Conservation (phyloP, 495 filamentous ascomycete genomes). For the Penicillium verhagenii region DNA sequence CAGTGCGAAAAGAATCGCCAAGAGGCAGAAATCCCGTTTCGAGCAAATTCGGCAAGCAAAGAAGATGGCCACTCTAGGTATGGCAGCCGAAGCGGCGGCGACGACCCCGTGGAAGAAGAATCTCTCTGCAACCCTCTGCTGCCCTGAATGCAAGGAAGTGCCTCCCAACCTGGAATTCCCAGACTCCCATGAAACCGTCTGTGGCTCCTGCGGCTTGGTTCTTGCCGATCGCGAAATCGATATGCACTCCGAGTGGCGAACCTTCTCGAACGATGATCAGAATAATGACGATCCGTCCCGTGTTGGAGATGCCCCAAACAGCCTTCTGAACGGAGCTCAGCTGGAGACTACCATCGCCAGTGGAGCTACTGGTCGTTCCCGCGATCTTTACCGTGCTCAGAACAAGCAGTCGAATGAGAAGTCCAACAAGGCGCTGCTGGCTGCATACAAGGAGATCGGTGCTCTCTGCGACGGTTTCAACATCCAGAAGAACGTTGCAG, state of each 20-base stretch:
- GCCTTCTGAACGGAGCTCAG: conserved; percentile 85
- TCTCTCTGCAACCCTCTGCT: conserved; percentile 78
- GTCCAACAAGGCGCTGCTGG: conserved; percentile 71
- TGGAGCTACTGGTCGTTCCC: conserved; percentile 65
- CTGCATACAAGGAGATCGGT: conserved; percentile 87
- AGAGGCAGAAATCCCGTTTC: conserved; percentile 29
- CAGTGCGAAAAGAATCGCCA: conserved; percentile 41
- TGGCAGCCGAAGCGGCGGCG: conserved; percentile 22
- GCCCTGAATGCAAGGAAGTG: conserved; percentile 84
- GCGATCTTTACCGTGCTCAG: conserved; percentile 84
- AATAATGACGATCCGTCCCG: conserved; percentile 93
- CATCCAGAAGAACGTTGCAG: conserved; percentile 73
- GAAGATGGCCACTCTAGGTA: conserved; percentile 40
- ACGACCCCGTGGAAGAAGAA: conserved; percentile 63
- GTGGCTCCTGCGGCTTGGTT: conserved; percentile 88
- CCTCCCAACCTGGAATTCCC: conserved; percentile 96
- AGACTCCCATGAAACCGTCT: conserved; percentile 88
- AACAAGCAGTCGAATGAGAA: conserved; percentile 85
- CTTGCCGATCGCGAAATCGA: conserved; percentile 89
- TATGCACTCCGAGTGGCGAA: conserved; percentile 96
- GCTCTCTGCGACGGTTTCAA: conserved; percentile 81
- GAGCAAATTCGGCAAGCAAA: conserved; percentile 19
- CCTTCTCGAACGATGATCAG: conserved; percentile 96
- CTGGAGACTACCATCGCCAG: conserved; percentile 87
- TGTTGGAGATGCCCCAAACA: conserved; percentile 90